Evolutionary conservation across 352 stramenopile genomes (phyloP), one percentile per base, ranked within the genome.

Genomic region (Phytopythium kandeliae): DNA sequence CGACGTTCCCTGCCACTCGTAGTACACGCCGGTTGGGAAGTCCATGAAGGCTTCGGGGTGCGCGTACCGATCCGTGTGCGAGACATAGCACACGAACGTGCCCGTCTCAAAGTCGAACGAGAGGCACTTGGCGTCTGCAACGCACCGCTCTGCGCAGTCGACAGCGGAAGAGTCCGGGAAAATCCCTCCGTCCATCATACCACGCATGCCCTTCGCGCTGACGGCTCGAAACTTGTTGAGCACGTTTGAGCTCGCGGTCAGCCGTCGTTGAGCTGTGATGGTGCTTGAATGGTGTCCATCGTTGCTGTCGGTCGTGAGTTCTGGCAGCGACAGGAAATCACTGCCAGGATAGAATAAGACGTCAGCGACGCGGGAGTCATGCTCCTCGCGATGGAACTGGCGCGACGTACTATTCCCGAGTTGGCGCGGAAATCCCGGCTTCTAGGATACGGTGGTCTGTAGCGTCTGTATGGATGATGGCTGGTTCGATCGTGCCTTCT

Each of bases 51-150:
- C 74, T 21, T 83, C 65, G 1, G 78, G 77, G 36, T 85, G 64
- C 1, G 62, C 61, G 51, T 84, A 92, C 13, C 77, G 69, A 52
- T 92, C 81, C 3, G 75, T 74, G 57, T 90, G 61, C 10, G 78
- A 87, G 15, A 92, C 60, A 55, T 92, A 90, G 57, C 81, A 92
- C 36, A 71, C 76, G 1, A 48, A 28, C 3, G 72, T 80, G 13
- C 65, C 38, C 0, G 65, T 78, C 43, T 90, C 81, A 30, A 84
- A 68, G 50, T 92, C 81, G 26, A 92, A 92, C 34, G 78, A 88
- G 0, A 90, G 62, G 45, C 81, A 92, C 9, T 68, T 55, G 4
- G 63, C 34, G 30, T 92, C 78, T 5, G 49, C 48, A 10, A 69
- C 25, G 45, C 81, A 92, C 9, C 45, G 62, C 13, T 65, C 26